Conservation (phyloP, 2,329 filamentous ascomycete genomes). For the Ceratocystis papillata region DNA sequence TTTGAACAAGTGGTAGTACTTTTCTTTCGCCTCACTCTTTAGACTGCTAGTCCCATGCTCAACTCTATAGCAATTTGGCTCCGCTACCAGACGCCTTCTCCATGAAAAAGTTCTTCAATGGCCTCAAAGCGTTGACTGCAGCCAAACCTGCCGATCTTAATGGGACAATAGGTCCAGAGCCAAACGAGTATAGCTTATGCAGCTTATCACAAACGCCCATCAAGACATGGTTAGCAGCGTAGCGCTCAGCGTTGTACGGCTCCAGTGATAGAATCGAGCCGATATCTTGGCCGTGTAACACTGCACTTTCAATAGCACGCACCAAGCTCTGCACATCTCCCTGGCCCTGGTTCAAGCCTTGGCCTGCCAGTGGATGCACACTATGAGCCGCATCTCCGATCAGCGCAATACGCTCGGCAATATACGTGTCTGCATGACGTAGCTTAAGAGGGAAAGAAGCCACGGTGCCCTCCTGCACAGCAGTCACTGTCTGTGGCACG, state of each 20-base stretch:
- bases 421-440: constrained; percentile 89
- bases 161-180: constrained; percentile 67
- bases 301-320: constrained; percentile 61
- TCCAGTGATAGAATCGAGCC: constrained; percentile 70
- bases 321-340: constrained; percentile 75
- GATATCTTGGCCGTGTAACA: constrained; percentile 76
- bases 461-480: constrained; percentile 65
- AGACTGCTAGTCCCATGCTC: neutral
- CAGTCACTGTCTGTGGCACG: constrained; percentile 55
- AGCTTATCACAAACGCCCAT: constrained; percentile 78
- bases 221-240: constrained; percentile 68
- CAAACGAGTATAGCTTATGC: constrained; percentile 81
- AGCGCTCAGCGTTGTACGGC: constrained; percentile 68
- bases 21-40: neutral
- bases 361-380: constrained; percentile 85
- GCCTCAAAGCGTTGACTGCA: constrained; percentile 61
- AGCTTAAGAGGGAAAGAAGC: constrained; percentile 87
- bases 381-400: constrained; percentile 94
- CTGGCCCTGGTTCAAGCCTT: constrained; percentile 88
- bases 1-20: constrained; percentile 16
- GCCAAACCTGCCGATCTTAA: constrained; percentile 65
- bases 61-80: constrained; percentile 34
- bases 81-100: constrained; percentile 51
- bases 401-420: constrained; percentile 77
- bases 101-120: constrained; percentile 82